Base-by-base conservation (phyloP, 768 basidiomycete species). In the Mycena amicta region DNA sequence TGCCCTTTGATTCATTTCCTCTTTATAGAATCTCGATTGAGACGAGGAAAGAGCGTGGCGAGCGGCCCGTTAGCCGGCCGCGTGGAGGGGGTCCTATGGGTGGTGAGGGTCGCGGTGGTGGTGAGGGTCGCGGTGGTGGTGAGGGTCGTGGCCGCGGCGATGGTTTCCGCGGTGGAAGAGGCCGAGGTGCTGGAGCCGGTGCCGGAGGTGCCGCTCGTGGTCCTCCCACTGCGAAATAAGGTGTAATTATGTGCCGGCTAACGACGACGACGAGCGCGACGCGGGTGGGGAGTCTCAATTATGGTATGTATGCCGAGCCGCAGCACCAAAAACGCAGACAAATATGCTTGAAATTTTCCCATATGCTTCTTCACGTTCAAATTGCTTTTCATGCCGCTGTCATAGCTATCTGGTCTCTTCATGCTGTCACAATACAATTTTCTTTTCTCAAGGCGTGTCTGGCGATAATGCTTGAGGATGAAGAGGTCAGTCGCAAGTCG, bases 21-120 rank as follows among this genome's bases (percentile, higher is more conserved):
- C 2, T 75, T 73, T 56, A 82, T 30, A 77, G 88, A 58, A 86
- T 98, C 58, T 80, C 76, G 59, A 85, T 98, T 31, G 95, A 96
- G 81, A 92, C 90, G 41, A 84, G 92, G 72, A 97, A 94, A 79
- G 95, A 98, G 76, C 83, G 93, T 45, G 85, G 86, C 33, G 93
- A 97, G n/a, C 76, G 95, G 56, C 87, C 88, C 2, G 75, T 79
- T 2, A 79, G 74, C 62, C 75, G 89, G 30, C 80, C 85, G 16
- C 80, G 89, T 18, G 86, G 88, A 40, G 88, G 86, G 29, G 75
- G 77, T 1, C 85, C 88, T 18, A 75, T 75, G 49, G 79, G 80
- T 59, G 85, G 81, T 22, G 80, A 81, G 4, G 78, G 82, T 22
- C 74, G 84, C 52, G 78, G 78, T 27, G 83, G 77, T 63, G 79